Base-by-base conservation (phyloP, 257 asterid genomes). In the Cinchona pubescens region DNA sequence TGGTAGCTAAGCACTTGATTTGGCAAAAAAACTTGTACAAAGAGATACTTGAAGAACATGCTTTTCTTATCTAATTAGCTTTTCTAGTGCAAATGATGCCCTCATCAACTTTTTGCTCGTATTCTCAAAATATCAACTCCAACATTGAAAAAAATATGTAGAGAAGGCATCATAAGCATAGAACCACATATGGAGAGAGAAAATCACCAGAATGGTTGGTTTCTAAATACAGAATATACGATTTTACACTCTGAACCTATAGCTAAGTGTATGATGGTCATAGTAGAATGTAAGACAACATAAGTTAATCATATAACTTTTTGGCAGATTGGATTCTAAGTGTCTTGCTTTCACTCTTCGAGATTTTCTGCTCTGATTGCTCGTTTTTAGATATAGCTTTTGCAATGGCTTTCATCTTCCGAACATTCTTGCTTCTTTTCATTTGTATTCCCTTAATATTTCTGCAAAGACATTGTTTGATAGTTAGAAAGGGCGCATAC, bases 341-440 rank as follows among this genome's bases (percentile, higher is more conserved):
- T 0, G 71, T 74, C 86, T 87, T 91, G 88, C 80, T 82, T 76
- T 88, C 96, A 23, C 40, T 81, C 85, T 79, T 90, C 9, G 83
- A 79, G 27, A 85, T 38, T 79, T 84, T 88, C 85, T 70, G 90
- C 69, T 37, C 85, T 0, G 79, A 69, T 45, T 84, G 84, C 85
- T 90, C 97, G 13, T 30, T 76, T 68, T 75, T 79, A 19, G 92
- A 81, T 73, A 87, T 75, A 71, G 92, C 96, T 86, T 85, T 91
- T 49, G 87, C 92, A 3, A 90, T 71, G 30, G 91, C 92, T 82
- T 87, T 88, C 89, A n/a, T 83, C 92, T 87, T 90, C 49, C 90
- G 83, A 37, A 79, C 81, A 62, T 88, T 90, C 85, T 87, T 87
- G 3, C 89, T 75, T 80, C 97, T 87, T 83, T 91, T 91, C 96